Evolutionary conservation across 495 filamentous ascomycete species (phyloP), one percentile per base, ranked within the genome.

Genomic region (Penicillium coffeae): DNA sequence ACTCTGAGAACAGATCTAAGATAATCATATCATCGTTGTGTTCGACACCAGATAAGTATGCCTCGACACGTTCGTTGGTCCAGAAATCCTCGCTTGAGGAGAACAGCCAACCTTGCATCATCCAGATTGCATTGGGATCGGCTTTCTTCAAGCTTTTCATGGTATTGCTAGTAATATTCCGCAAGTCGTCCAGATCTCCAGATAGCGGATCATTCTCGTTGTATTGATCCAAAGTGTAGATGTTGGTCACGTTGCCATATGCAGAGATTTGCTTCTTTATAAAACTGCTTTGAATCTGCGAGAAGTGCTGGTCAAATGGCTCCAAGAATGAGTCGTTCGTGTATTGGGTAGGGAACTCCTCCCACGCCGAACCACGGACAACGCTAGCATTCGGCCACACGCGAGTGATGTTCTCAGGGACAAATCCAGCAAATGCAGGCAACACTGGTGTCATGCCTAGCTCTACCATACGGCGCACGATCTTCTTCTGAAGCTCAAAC

Each of bases 51-150:
- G 65, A 69, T 6, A 80, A 60, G 48, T 74, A 79, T 9, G 77
- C 73, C 41, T 76, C 59, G 12, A 79, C 60, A 8, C 72, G 60
- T 6, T 72, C 68, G 21, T 69, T 64, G 10, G 72, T 79, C 77
- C 77, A 80, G 55, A 79, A 80, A 1, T 53, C 58, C 0, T 56
- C 48, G 22, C 68, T 66, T 9, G 61, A 59, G 38, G 62, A 73
- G 62, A 80, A 80, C 1, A 77, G 59, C 77, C 77, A 80, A 20
- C 75, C 77, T 51, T 80, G 77, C 73, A 80, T 76, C 39, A 79
- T 52, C 77, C 77, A 80, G 6, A 77, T 61, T 1, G 76, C 76
- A 7, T 68, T 53, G 1, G 76, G 67, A 47, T 76, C 72, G 0
- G 69, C 77, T 7, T 68, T 50, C 50, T 79, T 78, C 30, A 80